A percentile compares a stretch with the other conserved stretches of the same genome.
Conservation (phyloP, 2,329 filamentous ascomycete genomes). For the Paradendryphiella salina region DNA sequence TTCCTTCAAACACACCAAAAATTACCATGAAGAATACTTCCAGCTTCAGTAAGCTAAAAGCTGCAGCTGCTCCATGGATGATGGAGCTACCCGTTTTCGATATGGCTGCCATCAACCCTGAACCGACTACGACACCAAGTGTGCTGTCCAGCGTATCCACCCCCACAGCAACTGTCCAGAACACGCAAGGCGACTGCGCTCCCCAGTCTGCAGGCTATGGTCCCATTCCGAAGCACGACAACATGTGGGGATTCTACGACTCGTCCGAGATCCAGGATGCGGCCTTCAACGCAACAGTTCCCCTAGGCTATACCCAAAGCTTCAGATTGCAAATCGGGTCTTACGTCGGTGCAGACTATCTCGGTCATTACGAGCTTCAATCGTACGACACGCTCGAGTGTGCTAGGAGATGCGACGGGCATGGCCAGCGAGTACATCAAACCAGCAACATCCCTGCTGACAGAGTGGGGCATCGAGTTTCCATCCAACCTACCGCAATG, state of each 20-base stretch:
- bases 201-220: background rate
- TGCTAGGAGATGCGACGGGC: background rate
- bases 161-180: background rate
- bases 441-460: background rate
- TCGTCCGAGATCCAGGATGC: background rate
- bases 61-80: background rate
- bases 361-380: conserved; percentile 1
- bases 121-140: background rate
- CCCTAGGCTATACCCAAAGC: background rate
- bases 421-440: background rate
- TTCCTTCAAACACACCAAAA: background rate
- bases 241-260: background rate
- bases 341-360: background rate
- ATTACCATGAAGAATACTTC: background rate
- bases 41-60: background rate
- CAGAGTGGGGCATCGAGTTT: background rate
- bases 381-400: conserved; percentile 3
- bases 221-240: background rate
- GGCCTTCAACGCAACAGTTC: background rate
- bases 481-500: too few relatives aligned
- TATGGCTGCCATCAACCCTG: background rate
- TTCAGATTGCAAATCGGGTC: background rate
- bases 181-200: background rate
- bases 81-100: background rate
- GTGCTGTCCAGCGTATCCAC: background rate